These are phyloP conservation scores for Hygrophila difformis DNA, from an alignment of 257 asterid genomes.

Conservation along the genomic window DNA sequence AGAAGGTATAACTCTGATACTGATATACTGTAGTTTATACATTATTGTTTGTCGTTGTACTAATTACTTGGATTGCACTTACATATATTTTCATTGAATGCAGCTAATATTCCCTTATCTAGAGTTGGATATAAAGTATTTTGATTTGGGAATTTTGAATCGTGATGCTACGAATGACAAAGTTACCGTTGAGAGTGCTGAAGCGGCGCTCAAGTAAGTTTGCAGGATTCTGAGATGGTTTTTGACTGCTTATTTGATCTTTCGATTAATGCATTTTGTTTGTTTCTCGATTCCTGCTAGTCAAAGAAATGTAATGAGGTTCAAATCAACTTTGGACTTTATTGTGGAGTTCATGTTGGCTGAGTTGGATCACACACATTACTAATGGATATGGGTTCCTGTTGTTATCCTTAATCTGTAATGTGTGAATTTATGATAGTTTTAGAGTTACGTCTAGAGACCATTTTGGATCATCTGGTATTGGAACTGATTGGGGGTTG, in stretches of 20 bases:
- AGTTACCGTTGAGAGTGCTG: slow-evolving; percentile 88
- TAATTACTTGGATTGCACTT: not conserved
- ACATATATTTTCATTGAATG: slow-evolving; percentile 8
- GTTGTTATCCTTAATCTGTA: too few relatives aligned
- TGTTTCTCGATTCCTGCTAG: too few relatives aligned
- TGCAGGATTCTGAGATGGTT: not conserved
- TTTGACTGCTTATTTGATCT: not conserved
- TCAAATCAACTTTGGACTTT: too few relatives aligned
- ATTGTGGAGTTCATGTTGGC: too few relatives aligned
- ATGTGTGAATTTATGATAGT: too few relatives aligned
- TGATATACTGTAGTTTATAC: not conserved
- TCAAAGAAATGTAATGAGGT: too few relatives aligned
- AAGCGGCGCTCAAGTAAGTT: slow-evolving; percentile 87
- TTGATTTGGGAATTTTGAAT: slow-evolving; percentile 71
- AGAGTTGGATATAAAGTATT: slow-evolving; percentile 83
- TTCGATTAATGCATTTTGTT: not conserved
- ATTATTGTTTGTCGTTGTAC: not conserved
- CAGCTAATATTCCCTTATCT: slow-evolving; percentile 81
- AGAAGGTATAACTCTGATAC: slow-evolving; percentile 39
- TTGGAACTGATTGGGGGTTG: too few relatives aligned
- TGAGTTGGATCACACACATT: too few relatives aligned
- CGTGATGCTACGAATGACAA: slow-evolving; percentile 83
- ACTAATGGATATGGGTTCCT: too few relatives aligned
- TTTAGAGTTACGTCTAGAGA: too few relatives aligned
- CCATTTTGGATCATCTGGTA: too few relatives aligned